Evolutionary conservation across 495 filamentous ascomycete species (phyloP), one percentile per base, ranked within the genome.

Genomic region (Sabuloglossum arenarium): DNA sequence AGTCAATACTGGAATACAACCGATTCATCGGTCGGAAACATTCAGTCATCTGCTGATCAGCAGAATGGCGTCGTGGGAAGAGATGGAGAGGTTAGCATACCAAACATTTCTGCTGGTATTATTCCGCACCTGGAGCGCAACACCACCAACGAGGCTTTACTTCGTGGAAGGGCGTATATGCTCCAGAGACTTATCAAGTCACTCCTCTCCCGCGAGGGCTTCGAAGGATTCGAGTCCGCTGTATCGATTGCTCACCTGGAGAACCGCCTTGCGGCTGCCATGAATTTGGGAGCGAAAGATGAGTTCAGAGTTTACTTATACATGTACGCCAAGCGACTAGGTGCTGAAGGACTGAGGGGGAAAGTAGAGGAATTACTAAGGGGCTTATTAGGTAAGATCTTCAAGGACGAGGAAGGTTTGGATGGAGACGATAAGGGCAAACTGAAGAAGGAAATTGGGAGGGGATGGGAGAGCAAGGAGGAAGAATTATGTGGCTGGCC

Each of bases 1-100:
- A 90, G 84, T 64, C 91, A 97, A 66, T 97, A 97, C 66, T 97
- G 93, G 91, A 94, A 94, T 68, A 86, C 84, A n/a, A 88, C 86
- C 34, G 56, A 69, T 50, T 62, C 64, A 2, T 62, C 61, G 5
- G 62, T 67, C 23, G 79, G 82, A 57, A 85, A 87, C 53, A 65
- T 93, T 8, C 81, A 87, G 51, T 78, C 85, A 0, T 80, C 82
- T 9, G 52, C 59, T 16, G 60, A 63, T 46, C 67, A 68, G 30
- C 61, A 59, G 47, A 70, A 68, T 24, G 61, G 55, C 0, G 62
- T 63, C 42, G 66, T 65, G 3, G 72, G 70, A 12, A 72, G 76
- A 31, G 75, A 77, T 32, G 69, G 72, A 31, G 70, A 72, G 3
- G 69, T 76, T 6, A 71, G 71, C 56, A 69, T 71, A 12, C 77